Conservation (phyloP, 129 eudicot genomes). For the Flaveria brownii region DNA sequence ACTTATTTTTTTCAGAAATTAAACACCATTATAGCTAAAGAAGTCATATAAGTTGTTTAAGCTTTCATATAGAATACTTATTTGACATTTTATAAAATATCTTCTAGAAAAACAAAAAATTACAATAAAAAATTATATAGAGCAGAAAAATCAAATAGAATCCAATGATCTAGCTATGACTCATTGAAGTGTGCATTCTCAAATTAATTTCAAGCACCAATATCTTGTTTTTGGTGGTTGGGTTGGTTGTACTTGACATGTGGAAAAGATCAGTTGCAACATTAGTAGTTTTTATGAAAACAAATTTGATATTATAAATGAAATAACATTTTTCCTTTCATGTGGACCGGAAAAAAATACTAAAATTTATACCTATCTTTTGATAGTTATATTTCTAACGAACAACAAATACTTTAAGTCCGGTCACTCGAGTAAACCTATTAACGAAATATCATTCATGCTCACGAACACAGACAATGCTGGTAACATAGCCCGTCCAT, state of each 20-base stretch:
- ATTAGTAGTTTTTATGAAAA: background rate
- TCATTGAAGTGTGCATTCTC: slow-evolving; percentile 26
- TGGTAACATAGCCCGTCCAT: too few relatives aligned
- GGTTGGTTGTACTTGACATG: slow-evolving; percentile 30
- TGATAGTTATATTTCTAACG: too few relatives aligned
- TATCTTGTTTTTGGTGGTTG: slow-evolving; percentile 40
- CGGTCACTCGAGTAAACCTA: too few relatives aligned
- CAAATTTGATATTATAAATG: background rate
- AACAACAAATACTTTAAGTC: too few relatives aligned
- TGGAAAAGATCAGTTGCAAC: slow-evolving; percentile 6
- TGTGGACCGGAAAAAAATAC: background rate
- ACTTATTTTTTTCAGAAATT: too few relatives aligned
- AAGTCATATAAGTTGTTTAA: background rate
- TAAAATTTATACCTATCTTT: too few relatives aligned
- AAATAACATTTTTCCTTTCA: too few relatives aligned
- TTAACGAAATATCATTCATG: too few relatives aligned
- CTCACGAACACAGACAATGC: too few relatives aligned
- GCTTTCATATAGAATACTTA: background rate
- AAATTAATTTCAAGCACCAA: slow-evolving; percentile 30
- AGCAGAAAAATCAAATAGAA: slow-evolving; percentile 18
- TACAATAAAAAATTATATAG: background rate
- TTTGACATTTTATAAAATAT: background rate
- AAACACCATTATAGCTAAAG: background rate
- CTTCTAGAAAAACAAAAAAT: too few relatives aligned
- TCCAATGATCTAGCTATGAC: slow-evolving; percentile 39